Conservation (phyloP, 2,329 filamentous ascomycete species). For the Phaeosphaeria sp. region DNA sequence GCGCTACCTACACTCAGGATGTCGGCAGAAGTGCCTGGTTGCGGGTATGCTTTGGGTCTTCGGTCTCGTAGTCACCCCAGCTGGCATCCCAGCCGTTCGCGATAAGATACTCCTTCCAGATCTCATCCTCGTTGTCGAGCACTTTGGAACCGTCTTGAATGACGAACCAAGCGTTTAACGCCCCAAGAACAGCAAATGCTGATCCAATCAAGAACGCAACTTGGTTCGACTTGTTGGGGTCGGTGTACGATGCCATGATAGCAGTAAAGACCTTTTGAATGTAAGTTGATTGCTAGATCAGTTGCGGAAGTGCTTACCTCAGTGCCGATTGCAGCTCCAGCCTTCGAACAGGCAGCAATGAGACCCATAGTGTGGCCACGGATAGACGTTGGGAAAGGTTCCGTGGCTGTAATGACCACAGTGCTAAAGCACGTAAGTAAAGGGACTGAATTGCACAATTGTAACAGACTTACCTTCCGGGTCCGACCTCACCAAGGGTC, state of each 20-base stretch:
- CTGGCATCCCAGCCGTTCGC: slow-evolving; percentile 29
- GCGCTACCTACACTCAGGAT: neutral
- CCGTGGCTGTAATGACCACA: slow-evolving; percentile 25
- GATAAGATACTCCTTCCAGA: slow-evolving; percentile 31
- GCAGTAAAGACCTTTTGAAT: slow-evolving; percentile 20
- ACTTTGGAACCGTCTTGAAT: slow-evolving; percentile 34
- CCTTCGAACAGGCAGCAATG: slow-evolving; percentile 30
- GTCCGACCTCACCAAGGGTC: slow-evolving; percentile 34
- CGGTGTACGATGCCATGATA: slow-evolving; percentile 31
- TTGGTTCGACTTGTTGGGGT: slow-evolving; percentile 32
- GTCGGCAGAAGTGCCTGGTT: neutral
- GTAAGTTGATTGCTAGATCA: neutral
- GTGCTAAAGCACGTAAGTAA: neutral
- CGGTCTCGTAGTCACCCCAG: slow-evolving; percentile 29
- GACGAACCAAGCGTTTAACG: slow-evolving; percentile 35
- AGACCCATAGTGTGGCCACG: slow-evolving; percentile 36
- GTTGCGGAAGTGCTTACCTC: neutral
- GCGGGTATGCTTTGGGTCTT: slow-evolving; percentile 19
- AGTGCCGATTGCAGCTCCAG: slow-evolving; percentile 36
- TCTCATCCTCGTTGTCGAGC: slow-evolving; percentile 38
- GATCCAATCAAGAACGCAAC: slow-evolving; percentile 34
- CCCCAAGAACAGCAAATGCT: slow-evolving; percentile 32
- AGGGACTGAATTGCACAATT: neutral
- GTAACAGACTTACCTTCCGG: slow-evolving; percentile 12
- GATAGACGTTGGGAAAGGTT: slow-evolving; percentile 35